Evolutionary conservation across 805 yeast species (phyloP), one percentile per base, ranked within the genome.

Genomic region (Phaffomyces antillensis): DNA sequence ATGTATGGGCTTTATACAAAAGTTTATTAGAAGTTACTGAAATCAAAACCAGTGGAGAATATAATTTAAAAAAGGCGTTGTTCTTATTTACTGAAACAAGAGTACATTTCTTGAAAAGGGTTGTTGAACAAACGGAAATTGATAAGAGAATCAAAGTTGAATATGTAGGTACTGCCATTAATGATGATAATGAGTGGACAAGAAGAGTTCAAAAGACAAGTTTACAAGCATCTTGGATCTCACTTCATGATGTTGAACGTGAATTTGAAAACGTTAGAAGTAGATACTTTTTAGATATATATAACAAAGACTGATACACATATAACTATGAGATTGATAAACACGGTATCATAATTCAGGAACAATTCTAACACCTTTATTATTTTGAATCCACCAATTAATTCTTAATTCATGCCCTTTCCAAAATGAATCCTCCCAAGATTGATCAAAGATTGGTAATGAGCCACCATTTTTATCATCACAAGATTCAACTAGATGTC

Each of bases 1-100:
- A 49, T 37, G 52, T 49, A 25, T 49, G 48, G 47, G 50, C 52
- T 15, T 15, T 49, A 6, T 46, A 41, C 16, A 33, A 24, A 28
- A 37, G 47, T 25, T 32, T 49, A 12, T 7, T 10, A n/a, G 50
- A 46, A 23, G 44, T 40, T n/a, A 13, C 30, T 4, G 12, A 24
- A n/a, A 15, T 20, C 20, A 37, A 31, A 12, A 7, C 31, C 12
- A 44, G 28, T 6, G 31, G n/a, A 2, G n/a, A 7, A 13, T 46
- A 49, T 30, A 16, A 46, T 23, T 17, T 49, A 17, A 40, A 43
- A 12, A 44, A 40, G 15, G 45, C 50, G 2, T 42, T 49, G 35
- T 28, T 43, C 6, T 28, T 49, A 12, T 49, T 46, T 30, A 44
- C 38, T 25, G 48, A 49, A 32, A 43, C 50, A 12, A 42, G 51